A percentile compares a stretch with the other conserved stretches of the same genome.
These are phyloP conservation scores for Metschnikowia kunwiensis DNA, from an alignment of 805 yeast species.

Conservation along the genomic window DNA sequence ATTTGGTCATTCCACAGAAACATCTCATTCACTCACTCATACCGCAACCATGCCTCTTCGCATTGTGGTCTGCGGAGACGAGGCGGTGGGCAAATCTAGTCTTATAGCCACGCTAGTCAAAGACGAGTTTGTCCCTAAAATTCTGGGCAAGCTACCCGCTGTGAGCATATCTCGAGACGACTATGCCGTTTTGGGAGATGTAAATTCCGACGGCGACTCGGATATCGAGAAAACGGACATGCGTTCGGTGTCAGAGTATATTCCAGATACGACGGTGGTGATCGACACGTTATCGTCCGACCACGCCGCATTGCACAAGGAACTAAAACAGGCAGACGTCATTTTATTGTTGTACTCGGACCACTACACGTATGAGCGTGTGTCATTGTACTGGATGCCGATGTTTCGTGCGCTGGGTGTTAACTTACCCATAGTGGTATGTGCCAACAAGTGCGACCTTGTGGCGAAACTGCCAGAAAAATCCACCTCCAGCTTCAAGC, in stretches of 20 bases:
- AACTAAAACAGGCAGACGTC: constrained; percentile 81
- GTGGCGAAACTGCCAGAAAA: constrained; percentile 29
- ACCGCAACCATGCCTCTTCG: constrained; percentile 51
- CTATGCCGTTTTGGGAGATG: constrained; percentile 42
- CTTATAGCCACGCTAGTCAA: constrained; percentile 77
- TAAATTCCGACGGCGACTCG: constrained; percentile 9
- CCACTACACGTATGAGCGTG: constrained; percentile 90
- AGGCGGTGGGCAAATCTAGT: constrained; percentile 82
- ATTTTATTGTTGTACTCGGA: constrained; percentile 94
- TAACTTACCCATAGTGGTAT: constrained; percentile 86
- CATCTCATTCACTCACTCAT: no score
- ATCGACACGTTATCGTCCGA: constrained; percentile 80
- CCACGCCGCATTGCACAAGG: constrained; percentile 56
- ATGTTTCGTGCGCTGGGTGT: constrained; percentile 90
- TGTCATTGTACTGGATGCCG: constrained; percentile 93
- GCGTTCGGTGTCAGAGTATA: constrained; percentile 24
- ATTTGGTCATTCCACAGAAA: no score
- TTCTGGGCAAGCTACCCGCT: constrained; percentile 79
- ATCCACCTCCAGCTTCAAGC: constrained; percentile 25
- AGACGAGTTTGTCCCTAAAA: constrained; percentile 65
- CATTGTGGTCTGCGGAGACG: constrained; percentile 93
- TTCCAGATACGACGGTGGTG: constrained; percentile 57
- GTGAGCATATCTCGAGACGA: constrained; percentile 70
- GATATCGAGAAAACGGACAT: constrained; percentile 7
- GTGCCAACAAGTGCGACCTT: constrained; percentile 76